Base-by-base conservation (phyloP, 2,329 filamentous ascomycete genomes). In the Tetracladium maxilliforme region DNA sequence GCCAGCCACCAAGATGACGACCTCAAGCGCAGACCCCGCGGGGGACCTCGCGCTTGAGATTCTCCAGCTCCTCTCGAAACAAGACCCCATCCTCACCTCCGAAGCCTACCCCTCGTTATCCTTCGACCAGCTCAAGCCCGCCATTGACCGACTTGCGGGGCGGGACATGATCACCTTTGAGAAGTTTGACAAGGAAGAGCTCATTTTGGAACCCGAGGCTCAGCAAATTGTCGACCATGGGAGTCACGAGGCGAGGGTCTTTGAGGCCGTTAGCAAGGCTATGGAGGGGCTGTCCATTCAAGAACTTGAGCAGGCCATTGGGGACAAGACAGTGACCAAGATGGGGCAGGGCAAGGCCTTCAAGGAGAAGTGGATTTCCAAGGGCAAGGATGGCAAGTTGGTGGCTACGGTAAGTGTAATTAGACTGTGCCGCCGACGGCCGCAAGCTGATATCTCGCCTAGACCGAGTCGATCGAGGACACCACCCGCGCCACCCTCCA, bases 311-410 rank as follows among this genome's bases (percentile, higher is more conserved):
- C 59, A 58, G 45, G 58, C 58, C 27, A 72, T 87, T 35, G 77
- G 79, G 28, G 71, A 79, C 49, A 80, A 81, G 49, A 72, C 58
- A 23, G 75, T 70, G 22, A 64, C 75, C 24, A 87, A 82, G 56
- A 61, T 94, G 32, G 90, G 90, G n/a, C 79, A 90, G 48, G 84
- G 84, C 41, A 92, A 90, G 57, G 87, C 87, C 17, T 93, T 95
- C 61, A 92, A 70, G 46, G 67, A 73, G 50, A 76, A 74, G 46
- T 79, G 72, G 73, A 76, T 78, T 33, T 47, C 52, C 9, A 75
- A 70, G 52, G 66, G 62, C 33, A 61, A 68, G 39, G 61, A 64
- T 14, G 63, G 64, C 33, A 61, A 60, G 43, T 48, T 70, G 26
- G 52, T 66, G 23, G 60, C 64, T 32, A 52, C 57, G 39, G 66